A percentile compares a stretch with the other conserved stretches of the same genome.
Evolutionary conservation across 495 filamentous ascomycete genomes (phyloP).

Genomic region (Staphylotrichum longicolle): DNA sequence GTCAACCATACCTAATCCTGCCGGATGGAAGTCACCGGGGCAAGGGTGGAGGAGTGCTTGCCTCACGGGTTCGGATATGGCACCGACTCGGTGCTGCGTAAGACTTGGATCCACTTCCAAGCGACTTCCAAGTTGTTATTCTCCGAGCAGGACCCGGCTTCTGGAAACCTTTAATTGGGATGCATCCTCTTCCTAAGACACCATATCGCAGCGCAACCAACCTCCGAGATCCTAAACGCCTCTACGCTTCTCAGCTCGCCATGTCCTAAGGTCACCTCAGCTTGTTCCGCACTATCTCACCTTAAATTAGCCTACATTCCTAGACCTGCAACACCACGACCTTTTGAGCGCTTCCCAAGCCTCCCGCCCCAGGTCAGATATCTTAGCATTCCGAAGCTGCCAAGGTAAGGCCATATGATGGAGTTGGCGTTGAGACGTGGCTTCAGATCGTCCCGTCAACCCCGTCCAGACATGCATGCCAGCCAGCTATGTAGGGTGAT

Average conservation of each 20-base stretch:
- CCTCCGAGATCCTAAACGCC: background rate
- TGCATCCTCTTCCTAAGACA: background rate
- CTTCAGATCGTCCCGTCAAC: background rate
- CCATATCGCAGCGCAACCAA: background rate
- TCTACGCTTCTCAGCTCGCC: background rate
- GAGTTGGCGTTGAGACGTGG: background rate
- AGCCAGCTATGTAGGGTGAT: conserved; percentile 8
- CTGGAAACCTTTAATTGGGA: conserved; percentile 8
- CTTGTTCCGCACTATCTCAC: background rate
- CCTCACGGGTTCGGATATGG: conserved; percentile 4
- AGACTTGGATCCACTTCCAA: conserved; percentile 13
- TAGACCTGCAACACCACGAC: background rate
- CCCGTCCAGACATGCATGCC: conserved; percentile 6
- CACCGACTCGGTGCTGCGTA: conserved; percentile 1
- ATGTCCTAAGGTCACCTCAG: background rate
- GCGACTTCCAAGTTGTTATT: conserved; percentile 1
- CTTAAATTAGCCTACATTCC: background rate
- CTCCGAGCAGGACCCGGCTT: background rate
- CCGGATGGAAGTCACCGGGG: background rate
- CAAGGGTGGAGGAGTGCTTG: conserved; percentile 1
- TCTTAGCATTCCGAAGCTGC: background rate
- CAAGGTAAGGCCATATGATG: conserved; percentile 11
- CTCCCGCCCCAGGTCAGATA: too few relatives aligned
- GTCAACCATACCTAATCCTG: conserved; percentile 5
- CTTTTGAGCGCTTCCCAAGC: background rate